These are phyloP conservation scores for Suhomyces canberraensis DNA, from an alignment of 805 yeast species.

Conservation along the genomic window DNA sequence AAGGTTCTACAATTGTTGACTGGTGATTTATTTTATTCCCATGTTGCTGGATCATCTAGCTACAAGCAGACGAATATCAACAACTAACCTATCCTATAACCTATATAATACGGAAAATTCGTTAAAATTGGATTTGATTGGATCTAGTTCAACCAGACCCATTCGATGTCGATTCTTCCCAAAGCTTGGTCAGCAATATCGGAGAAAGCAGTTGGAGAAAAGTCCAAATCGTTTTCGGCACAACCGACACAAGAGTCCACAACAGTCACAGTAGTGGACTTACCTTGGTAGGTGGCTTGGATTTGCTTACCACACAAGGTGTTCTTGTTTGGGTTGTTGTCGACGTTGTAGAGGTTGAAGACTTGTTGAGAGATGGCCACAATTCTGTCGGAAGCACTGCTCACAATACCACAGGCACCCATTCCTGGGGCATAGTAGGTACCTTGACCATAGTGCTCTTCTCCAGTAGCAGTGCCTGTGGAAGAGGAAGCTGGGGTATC, in stretches of 20 bases:
- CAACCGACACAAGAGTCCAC: constrained; percentile 60
- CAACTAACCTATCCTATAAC: too few relatives aligned
- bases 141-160: too few relatives aligned
- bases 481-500: constrained; percentile 11
- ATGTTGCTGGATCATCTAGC: constrained; percentile 5
- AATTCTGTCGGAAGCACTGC: constrained; percentile 45
- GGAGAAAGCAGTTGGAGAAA: constrained; percentile 59
- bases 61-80: constrained; percentile 2
- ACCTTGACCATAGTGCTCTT: constrained; percentile 40
- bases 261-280: constrained; percentile 54
- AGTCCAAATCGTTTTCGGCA: constrained; percentile 47
- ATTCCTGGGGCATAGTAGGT: constrained; percentile 45
- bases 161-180: constrained; percentile 54
- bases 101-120: too few relatives aligned
- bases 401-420: constrained; percentile 56
- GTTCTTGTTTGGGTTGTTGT: constrained; percentile 41
- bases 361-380: constrained; percentile 50
- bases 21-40: too few relatives aligned
- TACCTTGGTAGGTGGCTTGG: constrained; percentile 44
- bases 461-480: constrained; percentile 9
- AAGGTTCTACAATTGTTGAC: too few relatives aligned
- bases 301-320: constrained; percentile 54
- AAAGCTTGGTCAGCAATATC: constrained; percentile 47
- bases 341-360: constrained; percentile 31
- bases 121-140: too few relatives aligned